Percentiles rank a stretch among this genome's conserved stretches.
phyloP scores from a whole-genome alignment of 2,329 filamentous ascomycete species.

The Pestalotiopsis sp. region DNA sequence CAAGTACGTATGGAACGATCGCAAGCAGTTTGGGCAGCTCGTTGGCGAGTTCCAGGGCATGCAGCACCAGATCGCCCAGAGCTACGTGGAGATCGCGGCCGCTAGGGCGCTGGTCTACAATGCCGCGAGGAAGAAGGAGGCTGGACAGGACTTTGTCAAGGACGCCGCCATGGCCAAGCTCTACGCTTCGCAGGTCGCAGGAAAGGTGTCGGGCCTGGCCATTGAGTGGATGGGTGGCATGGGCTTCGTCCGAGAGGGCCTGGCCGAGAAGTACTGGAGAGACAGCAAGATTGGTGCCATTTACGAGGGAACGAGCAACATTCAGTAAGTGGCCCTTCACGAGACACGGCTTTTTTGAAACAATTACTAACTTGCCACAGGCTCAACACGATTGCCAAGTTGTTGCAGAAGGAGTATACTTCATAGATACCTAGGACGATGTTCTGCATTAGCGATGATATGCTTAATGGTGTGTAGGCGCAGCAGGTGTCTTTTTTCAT shows the following conservation, averaged over 20 bases:
- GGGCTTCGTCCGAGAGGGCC: slow-evolving; percentile 95
- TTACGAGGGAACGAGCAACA: slow-evolving; percentile 88
- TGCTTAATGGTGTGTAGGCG: background rate
- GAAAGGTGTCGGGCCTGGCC: slow-evolving; percentile 79
- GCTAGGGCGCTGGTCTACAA: slow-evolving; percentile 94
- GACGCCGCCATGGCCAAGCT: slow-evolving; percentile 99
- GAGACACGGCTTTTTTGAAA: background rate
- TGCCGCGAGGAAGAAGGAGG: slow-evolving; percentile 96
- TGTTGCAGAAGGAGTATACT: slow-evolving; percentile 65
- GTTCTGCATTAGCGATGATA: background rate
- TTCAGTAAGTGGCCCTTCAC: slow-evolving; percentile 53
- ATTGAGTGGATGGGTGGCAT: slow-evolving; percentile 99
- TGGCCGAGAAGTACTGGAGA: slow-evolving; percentile 96
- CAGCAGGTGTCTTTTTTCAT: background rate
- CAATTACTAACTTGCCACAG: slow-evolving; percentile 36
- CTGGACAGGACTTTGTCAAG: slow-evolving; percentile 89
- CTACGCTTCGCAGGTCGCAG: slow-evolving; percentile 90
- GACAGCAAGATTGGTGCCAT: slow-evolving; percentile 99
- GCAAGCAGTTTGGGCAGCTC: slow-evolving; percentile 91
- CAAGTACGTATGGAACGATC: slow-evolving; percentile 96
- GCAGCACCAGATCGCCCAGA: slow-evolving; percentile 98
- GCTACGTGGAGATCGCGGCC: slow-evolving; percentile 90
- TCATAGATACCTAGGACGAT: slow-evolving; percentile 22
- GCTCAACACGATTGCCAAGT: slow-evolving; percentile 66
- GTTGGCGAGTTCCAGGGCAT: slow-evolving; percentile 98